phyloP scores from a whole-genome alignment of 2,329 filamentous ascomycete species.

The Phialophora macrospora region DNA sequence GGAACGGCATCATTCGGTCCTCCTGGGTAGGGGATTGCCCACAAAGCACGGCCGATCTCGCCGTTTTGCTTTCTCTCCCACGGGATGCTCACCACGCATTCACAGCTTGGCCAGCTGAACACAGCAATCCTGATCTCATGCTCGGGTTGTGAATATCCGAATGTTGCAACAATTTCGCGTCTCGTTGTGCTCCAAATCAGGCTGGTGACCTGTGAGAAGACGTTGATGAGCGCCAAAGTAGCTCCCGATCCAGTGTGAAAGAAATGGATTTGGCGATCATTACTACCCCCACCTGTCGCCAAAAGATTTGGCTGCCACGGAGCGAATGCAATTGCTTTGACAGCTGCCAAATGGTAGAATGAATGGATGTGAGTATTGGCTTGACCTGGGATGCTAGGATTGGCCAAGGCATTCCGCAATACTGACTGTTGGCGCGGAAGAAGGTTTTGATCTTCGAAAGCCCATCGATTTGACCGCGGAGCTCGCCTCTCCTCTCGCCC shows the following conservation, averaged over 20 bases:
- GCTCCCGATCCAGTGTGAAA: slow-evolving; percentile 85
- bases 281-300: slow-evolving; percentile 89
- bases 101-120: slow-evolving; percentile 92
- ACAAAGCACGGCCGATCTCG: slow-evolving; percentile 66
- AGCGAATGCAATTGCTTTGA: slow-evolving; percentile 96
- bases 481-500: background rate
- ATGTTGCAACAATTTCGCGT: slow-evolving; percentile 88
- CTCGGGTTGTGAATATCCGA: slow-evolving; percentile 89
- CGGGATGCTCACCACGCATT: slow-evolving; percentile 80
- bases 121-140: slow-evolving; percentile 88
- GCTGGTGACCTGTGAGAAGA: slow-evolving; percentile 89
- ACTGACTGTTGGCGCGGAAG: slow-evolving; percentile 4
- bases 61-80: slow-evolving; percentile 59
- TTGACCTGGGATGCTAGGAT: slow-evolving; percentile 31
- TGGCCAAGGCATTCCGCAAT: slow-evolving; percentile 32
- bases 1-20: slow-evolving; percentile 54
- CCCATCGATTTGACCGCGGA: background rate
- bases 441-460: background rate
- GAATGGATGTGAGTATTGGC: slow-evolving; percentile 66
- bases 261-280: slow-evolving; percentile 95
- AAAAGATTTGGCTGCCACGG: slow-evolving; percentile 88
- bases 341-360: slow-evolving; percentile 81
- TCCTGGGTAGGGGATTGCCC: slow-evolving; percentile 82
- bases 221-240: slow-evolving; percentile 85
- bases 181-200: slow-evolving; percentile 86